These are phyloP conservation scores for Phytophthora foliorum DNA, from an alignment of 352 stramenopile genomes.

Conservation along the genomic window DNA sequence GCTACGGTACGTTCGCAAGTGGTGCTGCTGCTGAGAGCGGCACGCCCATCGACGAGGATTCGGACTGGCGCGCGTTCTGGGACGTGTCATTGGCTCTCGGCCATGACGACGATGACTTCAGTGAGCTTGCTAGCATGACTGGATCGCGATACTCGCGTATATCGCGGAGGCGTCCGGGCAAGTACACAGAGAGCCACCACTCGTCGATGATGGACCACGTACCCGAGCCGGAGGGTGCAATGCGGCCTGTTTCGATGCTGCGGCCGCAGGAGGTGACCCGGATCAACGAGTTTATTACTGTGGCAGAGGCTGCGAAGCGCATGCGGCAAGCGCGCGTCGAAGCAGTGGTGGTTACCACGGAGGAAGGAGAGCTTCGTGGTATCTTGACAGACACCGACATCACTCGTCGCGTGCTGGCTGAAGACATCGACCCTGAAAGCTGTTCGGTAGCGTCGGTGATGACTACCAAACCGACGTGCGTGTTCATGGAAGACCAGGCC, in stretches of 20 bases:
- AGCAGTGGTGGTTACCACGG: slow-evolving; percentile 87
- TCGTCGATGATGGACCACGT: slow-evolving; percentile 61
- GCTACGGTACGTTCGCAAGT: slow-evolving; percentile 89
- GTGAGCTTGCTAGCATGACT: slow-evolving; percentile 74
- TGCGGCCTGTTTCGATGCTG: slow-evolving; percentile 84
- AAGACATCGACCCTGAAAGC: slow-evolving; percentile 83
- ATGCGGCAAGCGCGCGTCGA: slow-evolving; percentile 88
- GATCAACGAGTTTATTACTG: slow-evolving; percentile 90
- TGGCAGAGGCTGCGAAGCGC: slow-evolving; percentile 80
- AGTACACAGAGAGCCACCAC: slow-evolving; percentile 50
- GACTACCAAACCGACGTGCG: slow-evolving; percentile 85
- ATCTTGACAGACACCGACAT: slow-evolving; percentile 92
- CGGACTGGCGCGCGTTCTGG: slow-evolving; percentile 91
- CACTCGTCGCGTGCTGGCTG: slow-evolving; percentile 81
- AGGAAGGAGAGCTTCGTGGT: slow-evolving; percentile 82
- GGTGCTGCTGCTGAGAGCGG: slow-evolving; percentile 57
- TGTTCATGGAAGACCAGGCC: slow-evolving; percentile 82
- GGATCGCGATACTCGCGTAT: slow-evolving; percentile 48
- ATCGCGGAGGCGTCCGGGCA: slow-evolving; percentile 46
- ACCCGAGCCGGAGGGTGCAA: slow-evolving; percentile 65
- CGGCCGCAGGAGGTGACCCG: slow-evolving; percentile 82
- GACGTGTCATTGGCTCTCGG: slow-evolving; percentile 88
- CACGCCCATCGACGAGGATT: slow-evolving; percentile 50
- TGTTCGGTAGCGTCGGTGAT: slow-evolving; percentile 87
- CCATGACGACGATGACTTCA: slow-evolving; percentile 78